Conservation (phyloP, 2,329 filamentous ascomycete genomes). For the Pseudodiploospora longispora region DNA sequence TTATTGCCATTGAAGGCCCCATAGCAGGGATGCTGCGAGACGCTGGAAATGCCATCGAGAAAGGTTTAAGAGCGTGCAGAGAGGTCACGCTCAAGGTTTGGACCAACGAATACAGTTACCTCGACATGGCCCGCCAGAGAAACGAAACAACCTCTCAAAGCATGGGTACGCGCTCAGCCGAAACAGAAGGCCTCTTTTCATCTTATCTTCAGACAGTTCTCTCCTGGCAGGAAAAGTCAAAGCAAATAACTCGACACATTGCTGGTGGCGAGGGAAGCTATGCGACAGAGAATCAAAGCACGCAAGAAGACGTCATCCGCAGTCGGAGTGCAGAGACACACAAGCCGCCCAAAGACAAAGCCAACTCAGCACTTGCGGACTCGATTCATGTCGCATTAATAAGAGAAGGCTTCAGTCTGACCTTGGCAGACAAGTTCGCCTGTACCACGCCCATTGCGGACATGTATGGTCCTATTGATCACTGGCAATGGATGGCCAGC, state of each 20-base stretch:
- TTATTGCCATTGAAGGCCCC: slow-evolving; percentile 78
- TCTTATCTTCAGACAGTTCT: slow-evolving; percentile 58
- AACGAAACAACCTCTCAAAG: neutral
- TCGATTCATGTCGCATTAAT: slow-evolving; percentile 55
- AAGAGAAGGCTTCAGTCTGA: slow-evolving; percentile 71
- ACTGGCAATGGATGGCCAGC: slow-evolving; percentile 96
- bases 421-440: slow-evolving; percentile 68
- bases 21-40: slow-evolving; percentile 41
- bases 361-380: too few relatives aligned
- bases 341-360: slow-evolving; percentile 5
- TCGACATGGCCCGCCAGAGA: too few relatives aligned
- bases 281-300: neutral
- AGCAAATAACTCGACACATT: slow-evolving; percentile 54
- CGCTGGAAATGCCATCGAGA: slow-evolving; percentile 57
- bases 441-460: slow-evolving; percentile 67
- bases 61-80: slow-evolving; percentile 44
- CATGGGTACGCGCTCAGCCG: neutral
- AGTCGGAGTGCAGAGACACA: slow-evolving; percentile 5
- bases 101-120: slow-evolving; percentile 24
- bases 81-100: slow-evolving; percentile 37
- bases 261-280: slow-evolving; percentile 16
- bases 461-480: slow-evolving; percentile 71
- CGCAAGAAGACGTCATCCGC: neutral
- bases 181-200: slow-evolving; percentile 34
- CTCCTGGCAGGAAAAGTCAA: slow-evolving; percentile 65